Evolutionary conservation across 345 rosid genomes (phyloP), one percentile per base, ranked within the genome.

Genomic region (Trapa bicornis): DNA sequence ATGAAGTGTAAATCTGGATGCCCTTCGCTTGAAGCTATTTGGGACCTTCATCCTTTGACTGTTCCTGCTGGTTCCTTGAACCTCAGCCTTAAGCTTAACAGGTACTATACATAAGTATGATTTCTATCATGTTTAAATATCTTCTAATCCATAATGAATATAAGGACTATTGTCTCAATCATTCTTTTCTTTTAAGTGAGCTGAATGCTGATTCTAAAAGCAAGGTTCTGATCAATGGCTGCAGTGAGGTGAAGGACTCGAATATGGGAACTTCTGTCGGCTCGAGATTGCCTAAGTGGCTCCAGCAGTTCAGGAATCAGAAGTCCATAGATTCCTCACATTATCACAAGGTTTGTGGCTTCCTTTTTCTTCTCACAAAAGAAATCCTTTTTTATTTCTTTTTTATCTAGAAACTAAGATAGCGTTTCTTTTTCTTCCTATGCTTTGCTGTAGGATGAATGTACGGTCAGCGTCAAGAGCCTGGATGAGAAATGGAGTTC

Each of bases 201-300:
- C 67, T 67, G 42, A 75, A 70, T n/a, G 48, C 71, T 48, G 75
- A 78, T 65, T 50, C 68, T 50, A 73, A 71, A 68, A 78, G 63
- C 69, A 80, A 80, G 35, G 77, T 53, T 47, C 65, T 67, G 16
- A 67, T 36, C 10, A 32, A 65, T 42, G 11, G 70, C 53, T 39
- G 75, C 48, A 68, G 69, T 60, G 47, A 47, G 6, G 54, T 60
- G 57, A 77, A 76, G 65, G 75, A 75, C 50, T 29, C 63, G 3
- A 37, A 65, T 22, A 56, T 43, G 9, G n/a, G 65, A 22, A 69
- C 63, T 32, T 69, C 81, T 4, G 62, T 68, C 33, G 72, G 71
- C 67, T 80, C 85, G 73, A 81, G 75, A 70, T 75, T 87, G 79
- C 93, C 93, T 37, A 61, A 73, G 41, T 87, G 93, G 93, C 85